phyloP scores from a whole-genome alignment of 805 yeast genomes.

The Torulaspora delbrueckii region DNA sequence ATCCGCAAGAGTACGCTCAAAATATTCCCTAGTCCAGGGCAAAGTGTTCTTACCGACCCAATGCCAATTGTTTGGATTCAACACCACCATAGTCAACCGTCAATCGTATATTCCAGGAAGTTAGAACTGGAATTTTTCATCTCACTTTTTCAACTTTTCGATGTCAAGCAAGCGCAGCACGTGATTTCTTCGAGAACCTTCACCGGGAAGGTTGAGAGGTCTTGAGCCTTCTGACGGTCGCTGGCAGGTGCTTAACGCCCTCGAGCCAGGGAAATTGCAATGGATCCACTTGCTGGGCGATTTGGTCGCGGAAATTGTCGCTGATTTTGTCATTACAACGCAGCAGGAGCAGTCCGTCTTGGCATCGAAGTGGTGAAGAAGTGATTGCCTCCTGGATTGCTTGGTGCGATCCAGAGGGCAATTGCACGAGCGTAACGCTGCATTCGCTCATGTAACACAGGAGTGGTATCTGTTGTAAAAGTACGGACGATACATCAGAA shows the following conservation, averaged over 20 bases:
- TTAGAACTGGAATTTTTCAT: conserved; percentile 4
- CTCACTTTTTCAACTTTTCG: not conserved
- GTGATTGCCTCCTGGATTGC: conserved; percentile 9
- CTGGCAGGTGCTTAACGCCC: conserved; percentile 14
- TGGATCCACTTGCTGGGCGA: conserved; percentile 17
- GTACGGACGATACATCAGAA: conserved; percentile 40
- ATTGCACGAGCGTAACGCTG: conserved; percentile 50
- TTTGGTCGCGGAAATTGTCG: conserved; percentile 16
- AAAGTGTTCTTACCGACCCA: conserved; percentile 68
- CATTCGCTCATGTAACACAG: conserved; percentile 40
- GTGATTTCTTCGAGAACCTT: not conserved
- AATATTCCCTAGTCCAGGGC: conserved; percentile 55
- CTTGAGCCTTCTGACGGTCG: conserved; percentile 21
- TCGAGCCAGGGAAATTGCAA: conserved; percentile 28
- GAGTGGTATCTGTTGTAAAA: conserved; percentile 56
- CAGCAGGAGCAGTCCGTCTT: conserved; percentile 27
- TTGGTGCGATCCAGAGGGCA: conserved; percentile 46
- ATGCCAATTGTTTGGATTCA: conserved; percentile 74
- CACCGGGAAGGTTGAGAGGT: conserved; percentile 19
- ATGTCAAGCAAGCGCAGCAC: not conserved
- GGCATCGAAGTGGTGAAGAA: conserved; percentile 3
- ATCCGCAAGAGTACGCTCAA: conserved; percentile 37
- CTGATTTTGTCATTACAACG: conserved; percentile 22
- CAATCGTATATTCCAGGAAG: not conserved
- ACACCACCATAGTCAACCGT: conserved; percentile 49